Evolutionary conservation across 2,329 filamentous ascomycete species (phyloP), one percentile per base, ranked within the genome.

Genomic region (Clarireedia homoeocarpa): DNA sequence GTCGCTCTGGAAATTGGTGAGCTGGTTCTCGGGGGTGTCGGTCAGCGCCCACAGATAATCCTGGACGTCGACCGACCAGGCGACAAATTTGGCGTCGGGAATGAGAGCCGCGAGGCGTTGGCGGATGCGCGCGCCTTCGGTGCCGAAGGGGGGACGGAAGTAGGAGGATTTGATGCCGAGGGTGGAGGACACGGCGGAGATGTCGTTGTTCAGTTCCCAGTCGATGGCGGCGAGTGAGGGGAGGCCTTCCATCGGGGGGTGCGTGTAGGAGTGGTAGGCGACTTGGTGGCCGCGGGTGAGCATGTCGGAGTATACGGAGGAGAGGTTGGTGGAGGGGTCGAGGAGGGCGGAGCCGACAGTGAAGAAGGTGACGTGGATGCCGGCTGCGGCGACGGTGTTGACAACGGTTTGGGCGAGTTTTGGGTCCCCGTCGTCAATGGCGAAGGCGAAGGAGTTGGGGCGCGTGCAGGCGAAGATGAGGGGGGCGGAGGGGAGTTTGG

Each of bases 11-110:
- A 88, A 88, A 12, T 83, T 81, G 3, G 81, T 80, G 14, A 86
- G 71, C 70, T 88, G 85, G 64, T 83, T 82, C 72, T 86, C 80
- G 0, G 84, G 84, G 3, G 83, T 86, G 45, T 71, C 65, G 0
- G 75, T 78, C 66, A 77, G 71, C 1, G 82, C 84, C 82, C 83
- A 88, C 24, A 85, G 65, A 82, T 83, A 88, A 67, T 88, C 85
- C 72, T 88, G 82, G 34, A 87, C 80, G 64, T 88, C 84, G 46
- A 88, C 80, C 64, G 77, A 83, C 85, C 84, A 88, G 67, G 82
- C 82, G 51, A 86, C 77, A 45, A 87, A 78, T 61, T 80, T 78
- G 1, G 81, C 77, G 14, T 78, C 74, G 1, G 75, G 71, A 20
- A 78, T 75, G 15, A 69, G 69, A 46, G 74, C 73, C 0, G 82